Percentiles rank a stretch among this genome's conserved stretches.
Evolutionary conservation across 2,329 filamentous ascomycete species (phyloP).

Genomic region (Cordyceps cateniannulata): DNA sequence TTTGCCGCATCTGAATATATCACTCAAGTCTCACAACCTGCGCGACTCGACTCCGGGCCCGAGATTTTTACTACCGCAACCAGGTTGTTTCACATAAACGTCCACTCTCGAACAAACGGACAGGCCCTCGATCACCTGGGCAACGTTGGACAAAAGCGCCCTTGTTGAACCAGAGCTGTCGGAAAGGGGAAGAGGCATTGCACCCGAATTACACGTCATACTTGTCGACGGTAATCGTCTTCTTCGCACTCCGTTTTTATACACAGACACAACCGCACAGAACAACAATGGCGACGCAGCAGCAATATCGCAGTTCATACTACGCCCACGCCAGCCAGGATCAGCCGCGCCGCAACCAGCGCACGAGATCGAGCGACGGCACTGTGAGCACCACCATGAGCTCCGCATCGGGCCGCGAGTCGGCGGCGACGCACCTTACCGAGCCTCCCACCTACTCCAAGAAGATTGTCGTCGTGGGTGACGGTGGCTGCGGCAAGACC

Average conservation of each 20-base stretch:
- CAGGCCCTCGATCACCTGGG: constrained; percentile 5
- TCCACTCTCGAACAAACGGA: not conserved
- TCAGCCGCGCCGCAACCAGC: constrained; percentile 39
- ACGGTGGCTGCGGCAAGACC: constrained; percentile 97
- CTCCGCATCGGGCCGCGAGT: constrained; percentile 67
- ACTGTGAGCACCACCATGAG: constrained; percentile 83
- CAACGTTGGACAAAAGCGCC: constrained; percentile 1
- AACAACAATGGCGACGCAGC: constrained; percentile 43
- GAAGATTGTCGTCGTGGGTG: constrained; percentile 97
- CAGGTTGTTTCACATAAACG: not conserved
- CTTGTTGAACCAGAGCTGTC: not conserved
- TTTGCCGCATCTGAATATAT: not conserved
- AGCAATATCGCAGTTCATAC: constrained; percentile 50
- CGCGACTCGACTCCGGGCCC: not conserved
- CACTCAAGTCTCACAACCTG: not conserved
- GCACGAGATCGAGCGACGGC: constrained; percentile 73
- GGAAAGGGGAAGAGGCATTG: not conserved
- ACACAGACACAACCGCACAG: not conserved
- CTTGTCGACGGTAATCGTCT: not conserved
- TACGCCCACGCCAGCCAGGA: constrained; percentile 35
- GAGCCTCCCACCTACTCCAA: constrained; percentile 93
- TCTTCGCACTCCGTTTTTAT: not conserved
- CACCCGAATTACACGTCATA: not conserved
- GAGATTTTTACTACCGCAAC: not conserved
- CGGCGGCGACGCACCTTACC: constrained; percentile 76